Evolutionary conservation across 106 monocot genomes (phyloP), one percentile per base, ranked within the genome.

Genomic region (Dendrobium nobile): DNA sequence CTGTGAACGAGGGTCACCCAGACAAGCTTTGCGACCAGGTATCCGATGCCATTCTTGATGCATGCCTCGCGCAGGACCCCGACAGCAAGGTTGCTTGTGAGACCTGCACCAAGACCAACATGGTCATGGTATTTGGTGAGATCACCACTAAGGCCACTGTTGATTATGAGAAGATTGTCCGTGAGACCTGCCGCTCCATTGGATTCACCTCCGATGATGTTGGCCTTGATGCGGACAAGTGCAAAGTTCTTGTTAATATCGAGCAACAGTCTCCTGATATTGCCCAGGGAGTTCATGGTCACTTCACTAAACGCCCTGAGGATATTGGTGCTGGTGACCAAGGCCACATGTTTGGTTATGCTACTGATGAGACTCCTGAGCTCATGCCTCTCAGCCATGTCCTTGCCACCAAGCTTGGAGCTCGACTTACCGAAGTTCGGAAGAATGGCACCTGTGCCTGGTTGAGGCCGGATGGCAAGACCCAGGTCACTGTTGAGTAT

Each of bases 321-420:
- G 83, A 83, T 18, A 79, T 83, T 19, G 83, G 83, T 61, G 83
- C 83, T 9, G 83, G 83, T 19, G 83, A 83, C 79, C 83, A 83
- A 28, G 83, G 83, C 9, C 83, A 83, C 72, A 83, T 83, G 83
- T 83, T 83, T 26, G 83, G 83, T 1, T 83, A 83, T 51, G 83
- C 83, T 16, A 82, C 82, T 8, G 82, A 82, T 28, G 82, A 82
- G 45, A 82, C 82, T 75, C 82, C 82, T 3, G 82, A 82, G 26
- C 16, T 75, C 45, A 82, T 82, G 82, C 82, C 82, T 75, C 82
- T 82, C 64, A 75, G 75, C 76, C 82, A 82, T 9, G 82, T 82
- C 61, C 82, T 82, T 41, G 82, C 82, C 2, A 82, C 82, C 76
- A 82, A 82, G 45, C 82, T 82, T 2, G 82, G 82, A 0, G 82